Evolutionary conservation across 305 asterid genomes (phyloP).

Genomic region (Petunia hybrid): DNA sequence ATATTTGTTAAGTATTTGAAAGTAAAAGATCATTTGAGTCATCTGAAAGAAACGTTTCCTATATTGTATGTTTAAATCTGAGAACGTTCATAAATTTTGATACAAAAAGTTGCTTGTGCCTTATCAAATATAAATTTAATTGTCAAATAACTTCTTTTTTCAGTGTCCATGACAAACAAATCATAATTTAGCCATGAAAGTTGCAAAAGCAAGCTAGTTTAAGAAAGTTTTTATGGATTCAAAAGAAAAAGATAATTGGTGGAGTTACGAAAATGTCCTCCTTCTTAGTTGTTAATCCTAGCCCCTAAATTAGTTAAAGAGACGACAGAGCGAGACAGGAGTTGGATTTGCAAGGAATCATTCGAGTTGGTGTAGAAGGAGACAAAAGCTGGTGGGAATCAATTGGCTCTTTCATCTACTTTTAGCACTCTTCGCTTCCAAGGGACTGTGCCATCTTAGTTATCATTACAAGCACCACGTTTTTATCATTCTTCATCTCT

Average conservation of each 20-base stretch:
- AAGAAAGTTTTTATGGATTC: background rate
- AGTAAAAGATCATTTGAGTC: too few species aligned
- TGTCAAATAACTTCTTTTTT: background rate
- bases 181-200: background rate
- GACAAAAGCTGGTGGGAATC: conserved; percentile 29
- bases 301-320: background rate
- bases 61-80: too few species aligned
- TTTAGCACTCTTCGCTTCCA: conserved; percentile 29
- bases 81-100: too few species aligned
- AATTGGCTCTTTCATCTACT: conserved; percentile 6
- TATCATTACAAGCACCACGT: conserved; percentile 29
- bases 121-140: too few species aligned
- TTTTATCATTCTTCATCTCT: background rate
- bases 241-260: background rate
- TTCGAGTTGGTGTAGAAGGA: conserved; percentile 5
- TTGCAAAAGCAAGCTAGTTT: background rate
- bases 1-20: too few species aligned
- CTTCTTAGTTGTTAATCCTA: background rate
- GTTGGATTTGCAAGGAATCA: conserved; percentile 10
- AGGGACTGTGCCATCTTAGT: conserved; percentile 16
- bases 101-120: too few species aligned
- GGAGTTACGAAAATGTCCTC: background rate
- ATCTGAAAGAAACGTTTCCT: too few species aligned
- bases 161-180: background rate
- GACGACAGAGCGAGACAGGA: background rate